Conservation (phyloP, 2,329 filamentous ascomycete species). For the Dactylellina sp. region DNA sequence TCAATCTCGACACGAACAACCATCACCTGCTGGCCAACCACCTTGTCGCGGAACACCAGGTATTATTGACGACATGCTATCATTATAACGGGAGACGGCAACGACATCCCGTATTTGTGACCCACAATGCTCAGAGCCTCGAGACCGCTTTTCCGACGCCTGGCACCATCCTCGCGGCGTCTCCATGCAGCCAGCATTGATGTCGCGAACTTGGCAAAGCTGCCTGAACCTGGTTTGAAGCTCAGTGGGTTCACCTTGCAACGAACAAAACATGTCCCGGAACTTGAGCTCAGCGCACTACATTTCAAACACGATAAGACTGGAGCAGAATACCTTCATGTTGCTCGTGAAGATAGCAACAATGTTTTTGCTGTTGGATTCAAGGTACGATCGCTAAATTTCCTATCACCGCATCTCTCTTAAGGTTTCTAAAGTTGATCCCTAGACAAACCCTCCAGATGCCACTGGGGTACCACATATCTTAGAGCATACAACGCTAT, state of each 20-base stretch:
- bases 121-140: conserved; percentile 47
- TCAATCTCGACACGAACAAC: conserved; percentile 5
- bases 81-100: conserved; percentile 1
- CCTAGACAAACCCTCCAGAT: conserved; percentile 87
- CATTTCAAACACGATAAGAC: conserved; percentile 95
- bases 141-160: conserved; percentile 43
- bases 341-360: conserved; percentile 94
- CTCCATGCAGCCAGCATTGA: conserved; percentile 67
- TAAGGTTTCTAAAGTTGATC: conserved; percentile 56
- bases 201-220: conserved; percentile 79
- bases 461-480: conserved; percentile 97
- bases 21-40: neutral
- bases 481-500: conserved; percentile 95
- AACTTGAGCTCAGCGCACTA: conserved; percentile 90
- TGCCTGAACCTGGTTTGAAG: conserved; percentile 83
- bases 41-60: neutral
- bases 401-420: conserved; percentile 10
- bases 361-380: conserved; percentile 99
- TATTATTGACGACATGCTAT: conserved; percentile 25
- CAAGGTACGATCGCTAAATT: conserved; percentile 68
- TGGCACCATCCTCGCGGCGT: conserved; percentile 57
- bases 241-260: conserved; percentile 93
- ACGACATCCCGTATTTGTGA: neutral
- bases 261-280: conserved; percentile 89
- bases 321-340: conserved; percentile 93